A percentile compares a stretch with the other conserved stretches of the same genome.
Conservation (phyloP, 768 basidiomycete genomes). For the Omphalotus guepiniiformis region DNA sequence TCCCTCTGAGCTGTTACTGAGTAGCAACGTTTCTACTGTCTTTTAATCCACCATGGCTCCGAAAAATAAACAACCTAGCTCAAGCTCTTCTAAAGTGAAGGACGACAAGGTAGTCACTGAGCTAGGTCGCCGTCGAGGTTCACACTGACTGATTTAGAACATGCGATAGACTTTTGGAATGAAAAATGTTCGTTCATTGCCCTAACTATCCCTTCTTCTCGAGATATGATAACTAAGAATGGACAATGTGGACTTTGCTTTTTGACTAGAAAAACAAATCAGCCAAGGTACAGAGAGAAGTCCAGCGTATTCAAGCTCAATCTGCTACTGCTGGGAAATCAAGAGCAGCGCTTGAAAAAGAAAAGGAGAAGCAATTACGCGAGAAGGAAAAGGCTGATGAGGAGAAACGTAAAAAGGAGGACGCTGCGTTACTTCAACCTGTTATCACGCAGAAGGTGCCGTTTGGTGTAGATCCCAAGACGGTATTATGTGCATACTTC, state of each 20-base stretch:
- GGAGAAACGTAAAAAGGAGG: conserved; percentile 81
- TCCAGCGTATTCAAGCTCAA: conserved; percentile 77
- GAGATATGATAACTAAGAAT: conserved; percentile 1
- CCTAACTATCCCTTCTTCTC: conserved; percentile 5
- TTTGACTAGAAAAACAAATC: conserved; percentile 89
- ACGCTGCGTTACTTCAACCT: conserved; percentile 78
- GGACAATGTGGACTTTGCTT: conserved; percentile 9
- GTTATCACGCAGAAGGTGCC: conserved; percentile 76
- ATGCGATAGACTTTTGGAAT: conserved; percentile 71
- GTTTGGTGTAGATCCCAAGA: conserved; percentile 96
- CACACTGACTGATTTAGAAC: conserved; percentile 20
- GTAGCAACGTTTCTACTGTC: neutral
- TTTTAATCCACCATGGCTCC: conserved; percentile 58
- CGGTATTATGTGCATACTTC: conserved; percentile 85
- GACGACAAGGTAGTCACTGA: conserved; percentile 66
- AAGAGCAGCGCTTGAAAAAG: conserved; percentile 73
- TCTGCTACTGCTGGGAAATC: conserved; percentile 74
- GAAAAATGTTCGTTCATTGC: conserved; percentile 64
- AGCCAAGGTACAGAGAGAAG: conserved; percentile 84
- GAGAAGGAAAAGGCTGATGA: conserved; percentile 75
- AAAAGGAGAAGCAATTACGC: conserved; percentile 75
- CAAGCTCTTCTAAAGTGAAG: conserved; percentile 66
- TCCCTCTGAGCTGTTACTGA: neutral
- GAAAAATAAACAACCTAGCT: conserved; percentile 61
- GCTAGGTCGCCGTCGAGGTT: conserved; percentile 14